Conservation (phyloP, 176 grass and related monocot species). For the Phoenix dactylifera region DNA sequence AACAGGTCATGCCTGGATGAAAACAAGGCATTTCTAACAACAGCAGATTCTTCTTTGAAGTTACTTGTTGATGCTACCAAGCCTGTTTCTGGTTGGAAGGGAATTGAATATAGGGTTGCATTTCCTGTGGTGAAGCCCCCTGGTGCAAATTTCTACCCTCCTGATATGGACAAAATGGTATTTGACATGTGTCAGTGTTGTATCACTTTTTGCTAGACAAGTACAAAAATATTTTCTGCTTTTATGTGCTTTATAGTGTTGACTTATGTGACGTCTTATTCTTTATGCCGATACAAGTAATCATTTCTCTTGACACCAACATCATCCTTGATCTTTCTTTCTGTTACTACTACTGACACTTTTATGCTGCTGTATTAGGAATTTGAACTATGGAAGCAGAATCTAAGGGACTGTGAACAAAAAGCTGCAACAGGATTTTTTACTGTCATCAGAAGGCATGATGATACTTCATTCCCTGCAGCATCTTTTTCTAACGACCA, state of each 20-base stretch:
- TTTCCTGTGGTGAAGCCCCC: conserved; percentile 78
- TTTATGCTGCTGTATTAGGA: conserved; percentile 29
- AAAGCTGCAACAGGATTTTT: conserved; percentile 80
- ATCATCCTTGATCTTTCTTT: too few species aligned
- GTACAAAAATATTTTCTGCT: too few species aligned
- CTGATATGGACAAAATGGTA: conserved; percentile 97
- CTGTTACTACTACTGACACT: too few species aligned
- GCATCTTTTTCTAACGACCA: conserved; percentile 2
- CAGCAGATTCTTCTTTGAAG: conserved; percentile 79
- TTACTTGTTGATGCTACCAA: conserved; percentile 62
- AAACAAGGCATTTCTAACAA: conserved; percentile 76
- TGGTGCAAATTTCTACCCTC: conserved; percentile 90
- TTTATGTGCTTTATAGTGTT: too few species aligned
- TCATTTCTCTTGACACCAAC: too few species aligned
- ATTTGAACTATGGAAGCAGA: conserved; percentile 79
- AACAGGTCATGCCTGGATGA: conserved; percentile 91
- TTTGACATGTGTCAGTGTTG: not conserved
- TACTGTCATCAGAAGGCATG: conserved; percentile 56
- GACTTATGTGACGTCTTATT: too few species aligned
- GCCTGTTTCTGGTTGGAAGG: conserved; percentile 75
- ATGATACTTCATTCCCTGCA: conserved; percentile 24
- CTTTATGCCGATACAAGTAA: too few species aligned
- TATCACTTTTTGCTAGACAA: not conserved
- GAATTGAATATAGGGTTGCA: conserved; percentile 73
- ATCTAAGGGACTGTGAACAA: conserved; percentile 44